Evolutionary conservation across 352 stramenopile genomes (phyloP).

Genomic region (Globisporangium splendens): DNA sequence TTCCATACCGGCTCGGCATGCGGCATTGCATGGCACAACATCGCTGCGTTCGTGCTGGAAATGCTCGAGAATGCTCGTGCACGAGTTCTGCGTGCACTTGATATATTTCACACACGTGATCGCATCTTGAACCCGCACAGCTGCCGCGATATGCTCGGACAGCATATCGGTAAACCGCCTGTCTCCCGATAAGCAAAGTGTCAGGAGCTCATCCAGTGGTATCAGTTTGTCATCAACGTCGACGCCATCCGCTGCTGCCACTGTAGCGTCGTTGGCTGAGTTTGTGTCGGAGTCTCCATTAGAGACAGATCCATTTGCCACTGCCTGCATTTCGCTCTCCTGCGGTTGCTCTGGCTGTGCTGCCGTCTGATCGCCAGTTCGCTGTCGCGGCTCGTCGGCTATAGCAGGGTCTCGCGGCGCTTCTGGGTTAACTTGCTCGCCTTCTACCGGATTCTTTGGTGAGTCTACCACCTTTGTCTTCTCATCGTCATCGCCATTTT

Average conservation of each 20-base stretch:
- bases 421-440: neutral
- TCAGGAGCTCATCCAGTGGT: constrained; percentile 24
- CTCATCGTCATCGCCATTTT: neutral
- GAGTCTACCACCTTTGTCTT: neutral
- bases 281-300: neutral
- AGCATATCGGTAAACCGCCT: constrained; percentile 24
- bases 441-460: neutral
- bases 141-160: constrained; percentile 29
- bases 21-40: constrained; percentile 18
- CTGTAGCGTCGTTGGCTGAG: neutral
- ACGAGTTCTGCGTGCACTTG: constrained; percentile 24
- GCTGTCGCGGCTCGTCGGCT: neutral
- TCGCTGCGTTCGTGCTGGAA: constrained; percentile 16
- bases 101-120: constrained; percentile 20
- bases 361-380: neutral
- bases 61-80: constrained; percentile 16
- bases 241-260: neutral
- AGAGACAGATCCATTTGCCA: neutral
- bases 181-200: constrained; percentile 20
- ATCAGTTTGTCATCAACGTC: constrained; percentile 1
- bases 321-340: neutral
- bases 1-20: constrained; percentile 20
- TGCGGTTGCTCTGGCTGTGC: neutral
- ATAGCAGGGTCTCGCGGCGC: neutral
- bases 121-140: constrained; percentile 27